These are phyloP conservation scores for Hyphochytrium catenoides DNA, from an alignment of 352 stramenopile species.

Conservation along the genomic window DNA sequence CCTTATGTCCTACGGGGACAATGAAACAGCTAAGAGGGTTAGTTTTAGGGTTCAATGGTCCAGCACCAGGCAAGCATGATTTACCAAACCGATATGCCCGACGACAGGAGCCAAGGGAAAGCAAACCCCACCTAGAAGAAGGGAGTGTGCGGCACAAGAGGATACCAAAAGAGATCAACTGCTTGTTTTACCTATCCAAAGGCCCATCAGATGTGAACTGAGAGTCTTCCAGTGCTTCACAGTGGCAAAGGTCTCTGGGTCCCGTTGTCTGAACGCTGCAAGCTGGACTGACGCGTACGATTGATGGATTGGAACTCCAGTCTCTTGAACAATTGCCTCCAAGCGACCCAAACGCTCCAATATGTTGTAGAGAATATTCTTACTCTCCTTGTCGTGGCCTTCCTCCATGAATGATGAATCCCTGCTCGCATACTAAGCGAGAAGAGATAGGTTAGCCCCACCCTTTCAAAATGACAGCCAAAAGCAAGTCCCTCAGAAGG, in stretches of 20 bases:
- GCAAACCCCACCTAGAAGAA: background rate
- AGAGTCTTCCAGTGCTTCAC: no score
- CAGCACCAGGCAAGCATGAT: slow-evolving; percentile 63
- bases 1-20: slow-evolving; percentile 66
- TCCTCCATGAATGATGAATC: slow-evolving; percentile 19
- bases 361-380: no score
- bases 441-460: slow-evolving; percentile 4
- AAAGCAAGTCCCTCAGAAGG: background rate
- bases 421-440: slow-evolving; percentile 31
- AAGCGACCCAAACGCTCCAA: no score
- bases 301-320: no score
- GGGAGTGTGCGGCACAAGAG: slow-evolving; percentile 1
- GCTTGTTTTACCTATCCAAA: no score
- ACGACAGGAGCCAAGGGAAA: slow-evolving; percentile 11
- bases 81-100: slow-evolving; percentile 58
- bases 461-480: background rate
- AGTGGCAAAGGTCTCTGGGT: no score
- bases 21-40: slow-evolving; percentile 14
- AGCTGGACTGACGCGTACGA: no score
- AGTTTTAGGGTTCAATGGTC: slow-evolving; percentile 23
- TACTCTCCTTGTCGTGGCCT: slow-evolving; percentile 21
- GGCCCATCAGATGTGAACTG: no score
- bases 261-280: no score
- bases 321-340: no score
- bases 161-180: no score